Evolutionary conservation across 805 yeast species (phyloP).

Genomic region (Saturnispora galanensis): DNA sequence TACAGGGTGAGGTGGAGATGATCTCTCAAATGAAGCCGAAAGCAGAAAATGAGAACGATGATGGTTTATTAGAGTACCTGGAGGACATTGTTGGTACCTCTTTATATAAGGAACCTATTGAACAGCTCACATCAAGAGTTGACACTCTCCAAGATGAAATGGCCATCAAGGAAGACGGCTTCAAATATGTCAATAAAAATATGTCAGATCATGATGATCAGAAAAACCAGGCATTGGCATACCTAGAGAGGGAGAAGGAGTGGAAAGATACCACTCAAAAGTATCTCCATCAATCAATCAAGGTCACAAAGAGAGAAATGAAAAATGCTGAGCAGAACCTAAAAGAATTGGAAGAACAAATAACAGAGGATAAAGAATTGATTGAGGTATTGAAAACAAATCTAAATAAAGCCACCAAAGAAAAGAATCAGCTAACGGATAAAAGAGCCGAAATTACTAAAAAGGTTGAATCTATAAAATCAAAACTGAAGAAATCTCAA

Average conservation of each 20-base stretch:
- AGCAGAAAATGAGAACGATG: slow-evolving; percentile 86
- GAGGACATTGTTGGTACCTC: slow-evolving; percentile 97
- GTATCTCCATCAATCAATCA: slow-evolving; percentile 42
- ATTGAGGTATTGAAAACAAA: slow-evolving; percentile 31
- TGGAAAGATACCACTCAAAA: slow-evolving; percentile 44
- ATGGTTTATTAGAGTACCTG: slow-evolving; percentile 85
- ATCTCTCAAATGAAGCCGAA: slow-evolving; percentile 98
- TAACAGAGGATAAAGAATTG: slow-evolving; percentile 2
- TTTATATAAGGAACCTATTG: slow-evolving; percentile 68
- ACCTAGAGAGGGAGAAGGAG: slow-evolving; percentile 53
- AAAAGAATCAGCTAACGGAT: slow-evolving; percentile 27
- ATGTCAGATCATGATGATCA: slow-evolving; percentile 48
- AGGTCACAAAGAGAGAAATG: slow-evolving; percentile 32
- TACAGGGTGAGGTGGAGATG: slow-evolving; percentile 97
- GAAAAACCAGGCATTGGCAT: slow-evolving; percentile 61
- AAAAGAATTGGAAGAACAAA: slow-evolving; percentile 6
- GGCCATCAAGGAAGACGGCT: slow-evolving; percentile 69
- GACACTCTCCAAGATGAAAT: slow-evolving; percentile 76
- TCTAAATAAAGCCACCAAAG: slow-evolving; percentile 18
- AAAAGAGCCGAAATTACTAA: slow-evolving; percentile 18
- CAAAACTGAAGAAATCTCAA: slow-evolving; percentile 35
- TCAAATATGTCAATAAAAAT: slow-evolving; percentile 71
- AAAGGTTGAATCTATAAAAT: slow-evolving; percentile 22
- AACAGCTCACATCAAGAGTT: slow-evolving; percentile 45
- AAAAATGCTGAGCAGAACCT: slow-evolving; percentile 25